Percentiles rank a stretch among this genome's conserved stretches.
These are phyloP conservation scores for Terfezia boudieri DNA, from an alignment of 495 filamentous ascomycete genomes.

Conservation along the genomic window DNA sequence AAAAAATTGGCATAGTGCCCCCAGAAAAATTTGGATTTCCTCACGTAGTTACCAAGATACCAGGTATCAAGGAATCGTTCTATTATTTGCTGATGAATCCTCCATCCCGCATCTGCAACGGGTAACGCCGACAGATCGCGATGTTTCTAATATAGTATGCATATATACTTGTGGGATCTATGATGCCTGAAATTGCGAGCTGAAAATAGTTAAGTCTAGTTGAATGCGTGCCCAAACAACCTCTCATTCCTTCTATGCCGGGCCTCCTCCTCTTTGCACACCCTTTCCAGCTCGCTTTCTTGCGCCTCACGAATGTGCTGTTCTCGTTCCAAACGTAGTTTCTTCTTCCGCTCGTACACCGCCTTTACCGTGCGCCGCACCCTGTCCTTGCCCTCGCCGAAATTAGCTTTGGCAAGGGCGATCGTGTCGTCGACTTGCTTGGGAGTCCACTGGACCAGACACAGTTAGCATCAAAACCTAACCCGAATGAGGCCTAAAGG, in stretches of 20 bases:
- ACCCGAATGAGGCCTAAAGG: not conserved
- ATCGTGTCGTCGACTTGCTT: slow-evolving; percentile 66
- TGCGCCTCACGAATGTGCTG: slow-evolving; percentile 22
- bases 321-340: slow-evolving; percentile 38
- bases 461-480: too few relatives aligned
- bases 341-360: slow-evolving; percentile 81
- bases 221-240: slow-evolving; percentile 9
- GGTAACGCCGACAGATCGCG: too few relatives aligned
- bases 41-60: too few relatives aligned
- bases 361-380: slow-evolving; percentile 59
- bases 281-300: slow-evolving; percentile 24
- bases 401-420: slow-evolving; percentile 67
- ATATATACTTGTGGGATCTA: too few relatives aligned
- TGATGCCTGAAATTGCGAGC: too few relatives aligned
- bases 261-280: slow-evolving; percentile 8
- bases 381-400: slow-evolving; percentile 51
- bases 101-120: too few relatives aligned
- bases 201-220: not conserved
- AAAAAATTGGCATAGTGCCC: not conserved
- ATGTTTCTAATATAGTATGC: too few relatives aligned
- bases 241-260: slow-evolving; percentile 6
- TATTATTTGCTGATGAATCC: not conserved
- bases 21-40: not conserved
- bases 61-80: not conserved
- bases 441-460: slow-evolving; percentile 37